Percentiles rank a stretch among this genome's conserved stretches.
Conservation (phyloP, 768 basidiomycete genomes). For the Boletus vermiculosoides region DNA sequence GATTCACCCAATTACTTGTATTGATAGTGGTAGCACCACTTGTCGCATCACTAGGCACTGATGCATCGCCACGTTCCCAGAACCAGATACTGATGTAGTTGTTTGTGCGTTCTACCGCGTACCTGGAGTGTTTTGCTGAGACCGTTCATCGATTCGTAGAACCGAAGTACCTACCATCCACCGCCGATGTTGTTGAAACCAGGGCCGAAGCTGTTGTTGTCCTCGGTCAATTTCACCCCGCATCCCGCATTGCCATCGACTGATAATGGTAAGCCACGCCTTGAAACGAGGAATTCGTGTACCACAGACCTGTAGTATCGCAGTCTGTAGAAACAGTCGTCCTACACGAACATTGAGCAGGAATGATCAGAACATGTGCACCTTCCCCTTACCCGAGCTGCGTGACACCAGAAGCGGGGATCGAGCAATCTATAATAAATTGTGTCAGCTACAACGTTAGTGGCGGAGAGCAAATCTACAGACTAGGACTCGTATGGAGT, state of each 20-base stretch:
- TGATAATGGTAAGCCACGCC: slow-evolving; percentile 3
- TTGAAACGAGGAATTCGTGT: background rate
- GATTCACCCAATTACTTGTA: slow-evolving; percentile 26
- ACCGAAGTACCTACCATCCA: slow-evolving; percentile 35
- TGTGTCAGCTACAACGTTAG: background rate
- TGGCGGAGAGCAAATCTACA: background rate
- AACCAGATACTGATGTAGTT: slow-evolving; percentile 40
- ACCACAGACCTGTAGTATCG: slow-evolving; percentile 18
- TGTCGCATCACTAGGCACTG: slow-evolving; percentile 36
- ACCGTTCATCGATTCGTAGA: background rate
- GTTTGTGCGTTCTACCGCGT: slow-evolving; percentile 38
- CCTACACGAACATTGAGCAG: slow-evolving; percentile 10
- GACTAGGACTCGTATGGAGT: slow-evolving; percentile 55
- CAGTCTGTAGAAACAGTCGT: slow-evolving; percentile 24
- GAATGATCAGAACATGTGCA: too few species aligned
- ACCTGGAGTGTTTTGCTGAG: slow-evolving; percentile 24
- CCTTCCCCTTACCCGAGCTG: slow-evolving; percentile 26
- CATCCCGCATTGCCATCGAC: slow-evolving; percentile 39
- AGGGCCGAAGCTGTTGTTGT: slow-evolving; percentile 27
- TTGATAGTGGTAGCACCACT: slow-evolving; percentile 18
- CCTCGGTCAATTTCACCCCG: slow-evolving; percentile 30
- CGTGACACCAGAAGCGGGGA: slow-evolving; percentile 19
- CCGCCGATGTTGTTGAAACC: slow-evolving; percentile 37
- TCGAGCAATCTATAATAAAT: slow-evolving; percentile 24
- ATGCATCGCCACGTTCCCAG: slow-evolving; percentile 36